phyloP scores from a whole-genome alignment of 306 rosid species.

The Elaeagnus macrophylla region DNA sequence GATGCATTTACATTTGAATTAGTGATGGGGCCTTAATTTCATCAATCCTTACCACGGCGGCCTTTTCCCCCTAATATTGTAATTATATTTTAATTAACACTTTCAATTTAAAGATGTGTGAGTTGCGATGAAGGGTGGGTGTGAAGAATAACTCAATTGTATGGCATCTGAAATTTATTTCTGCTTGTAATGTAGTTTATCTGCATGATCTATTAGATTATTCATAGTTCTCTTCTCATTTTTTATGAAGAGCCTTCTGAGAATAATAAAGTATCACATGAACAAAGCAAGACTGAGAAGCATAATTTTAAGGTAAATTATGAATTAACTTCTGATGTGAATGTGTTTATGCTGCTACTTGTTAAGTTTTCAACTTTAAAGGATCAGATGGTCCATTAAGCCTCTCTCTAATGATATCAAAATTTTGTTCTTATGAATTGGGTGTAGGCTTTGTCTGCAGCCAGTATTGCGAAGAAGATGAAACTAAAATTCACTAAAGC shows the following conservation, averaged over 20 bases:
- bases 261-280: conserved; percentile 34
- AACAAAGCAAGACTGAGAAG: conserved; percentile 37
- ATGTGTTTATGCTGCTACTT: conserved; percentile 10
- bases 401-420: not conserved
- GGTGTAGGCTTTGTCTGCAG: conserved; percentile 44
- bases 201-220: not conserved
- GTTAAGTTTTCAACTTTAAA: conserved; percentile 2
- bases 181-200: not conserved
- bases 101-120: no score
- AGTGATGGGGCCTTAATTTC: not conserved
- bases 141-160: no score
- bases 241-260: conserved; percentile 27
- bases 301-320: conserved; percentile 32
- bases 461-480: conserved; percentile 58
- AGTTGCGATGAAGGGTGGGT: no score
- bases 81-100: no score
- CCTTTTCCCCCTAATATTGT: no score
- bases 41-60: no score
- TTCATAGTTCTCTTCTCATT: conserved; percentile 8
- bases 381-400: not conserved
- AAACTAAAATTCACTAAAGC: conserved; percentile 76
- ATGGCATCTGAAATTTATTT: not conserved
- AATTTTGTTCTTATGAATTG: conserved; percentile 17
- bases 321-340: conserved; percentile 12
- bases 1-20: not conserved